Evolutionary conservation across 768 basidiomycete species (phyloP), one percentile per base, ranked within the genome.

Genomic region (Pleurotus giganteus): DNA sequence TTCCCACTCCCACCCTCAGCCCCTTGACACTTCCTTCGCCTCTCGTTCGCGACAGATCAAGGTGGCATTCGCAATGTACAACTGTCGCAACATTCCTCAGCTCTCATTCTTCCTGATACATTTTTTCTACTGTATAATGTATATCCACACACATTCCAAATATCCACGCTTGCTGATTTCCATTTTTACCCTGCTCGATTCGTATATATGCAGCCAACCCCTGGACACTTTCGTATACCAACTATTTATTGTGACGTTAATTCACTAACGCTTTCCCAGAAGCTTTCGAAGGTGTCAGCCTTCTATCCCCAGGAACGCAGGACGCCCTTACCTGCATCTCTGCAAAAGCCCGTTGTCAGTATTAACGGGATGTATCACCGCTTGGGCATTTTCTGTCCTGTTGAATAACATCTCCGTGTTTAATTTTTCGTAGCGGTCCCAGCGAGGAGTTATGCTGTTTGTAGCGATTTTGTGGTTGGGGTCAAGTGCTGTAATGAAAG

Each of bases 361-460:
- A n/a, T 12, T 42, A 13, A 53, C 23, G 42, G 52, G 39, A 29
- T 17, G 52, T 17, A 53, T 44, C 2, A 17, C 42, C n/a, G 27
- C 39, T 7, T 19, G 39, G 5, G n/a, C 51, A 23, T 42, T 27
- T 15, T 43, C 56, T 4, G 59, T 63, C 24, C 41, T 9, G 29
- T 67, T 72, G 54, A 71, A 72, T 8, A 70, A 27, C 68, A 71
- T 71, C 60, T 71, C 68, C 9, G 63, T 57, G 11, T 58, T 6
- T 3, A 52, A 61, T 6, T 29, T 13, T 26, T n/a, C 19, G 19
- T 19, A 59, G 3, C 21, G 24, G 3, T 28, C 11, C 67, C 65
- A 66, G 4, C 32, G 13, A 3, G 63, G 65, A 5, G 61, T 62
- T 39, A 60, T 58, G 13, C 61, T 64, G 4, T 34, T 47, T 3